Evolutionary conservation across 148 eudicot species (phyloP), one percentile per base, ranked within the genome.

Genomic region (Polygonum aviculare): DNA sequence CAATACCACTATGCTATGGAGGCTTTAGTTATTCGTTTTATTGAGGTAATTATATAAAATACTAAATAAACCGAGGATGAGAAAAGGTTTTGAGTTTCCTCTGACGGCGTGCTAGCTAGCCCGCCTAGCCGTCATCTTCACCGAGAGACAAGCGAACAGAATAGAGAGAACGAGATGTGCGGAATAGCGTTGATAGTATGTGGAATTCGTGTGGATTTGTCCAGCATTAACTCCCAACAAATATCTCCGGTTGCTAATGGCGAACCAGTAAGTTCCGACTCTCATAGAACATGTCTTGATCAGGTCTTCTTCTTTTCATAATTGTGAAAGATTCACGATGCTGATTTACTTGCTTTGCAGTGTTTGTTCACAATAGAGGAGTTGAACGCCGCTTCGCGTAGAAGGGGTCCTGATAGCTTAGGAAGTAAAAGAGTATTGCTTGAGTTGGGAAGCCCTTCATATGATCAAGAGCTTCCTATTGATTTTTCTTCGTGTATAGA

Each of bases 351-450:
- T 72, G 44, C 26, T 36, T 35, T 79, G 77, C 76, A 85, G 88
- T 74, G 49, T 75, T 47, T 16, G 35, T 77, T 85, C 74, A 75
- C 72, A 11, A 73, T 88, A 33, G 90, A 95, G 22, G 98, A 87
- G 49, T 81, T 89, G 67, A 88, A 87, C 84, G 87, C 82, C 47
- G 94, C 91, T 77, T 63, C 92, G 73, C 57, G 81, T 35, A 92
- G 96, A 81, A 81, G 99, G 77, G 97, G 99, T 16, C 99, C 99
- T 18, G 96, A 95, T 82, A 89, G 93, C 76, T 85, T 95, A 80
- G 94, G 90, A 80, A 78, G 82, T 75, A 85, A 74, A 76, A 84
- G 49, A 70, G 80, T 93, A 45, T 50, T 81, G 57, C 82, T 95
- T 54, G 76, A 76, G 76, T 72, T 81, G 51, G 78, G 74, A 55